Conservation (phyloP, 257 asterid species). For the Eucommia ulmoides region DNA sequence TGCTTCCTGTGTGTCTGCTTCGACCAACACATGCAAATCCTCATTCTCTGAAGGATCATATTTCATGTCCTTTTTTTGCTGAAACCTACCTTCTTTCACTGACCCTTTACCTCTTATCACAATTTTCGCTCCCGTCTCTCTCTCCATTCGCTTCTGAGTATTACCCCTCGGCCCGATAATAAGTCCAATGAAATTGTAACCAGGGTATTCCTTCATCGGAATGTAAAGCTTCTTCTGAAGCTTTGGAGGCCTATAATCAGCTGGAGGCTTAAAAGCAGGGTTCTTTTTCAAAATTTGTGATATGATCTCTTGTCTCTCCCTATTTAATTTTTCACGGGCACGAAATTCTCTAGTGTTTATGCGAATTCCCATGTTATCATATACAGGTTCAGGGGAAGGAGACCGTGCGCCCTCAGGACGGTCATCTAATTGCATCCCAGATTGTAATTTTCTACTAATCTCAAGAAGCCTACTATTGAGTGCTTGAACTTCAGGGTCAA, state of each 20-base stretch:
- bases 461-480: slow-evolving; percentile 75
- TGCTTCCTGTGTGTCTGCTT: slow-evolving; percentile 88
- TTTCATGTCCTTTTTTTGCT: slow-evolving; percentile 79
- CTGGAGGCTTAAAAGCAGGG: slow-evolving; percentile 92
- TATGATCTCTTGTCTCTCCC: slow-evolving; percentile 89
- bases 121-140: slow-evolving; percentile 93
- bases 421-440: slow-evolving; percentile 79
- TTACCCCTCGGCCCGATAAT: slow-evolving; percentile 94
- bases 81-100: slow-evolving; percentile 85
- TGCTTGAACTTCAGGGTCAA: slow-evolving; percentile 81
- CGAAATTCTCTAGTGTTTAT: slow-evolving; percentile 92
- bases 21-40: slow-evolving; percentile 90
- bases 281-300: slow-evolving; percentile 79
- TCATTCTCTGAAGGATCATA: slow-evolving; percentile 84
- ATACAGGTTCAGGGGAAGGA: slow-evolving; percentile 93
- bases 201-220: slow-evolving; percentile 93
- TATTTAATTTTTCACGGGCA: slow-evolving; percentile 70
- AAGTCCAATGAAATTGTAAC: slow-evolving; percentile 84
- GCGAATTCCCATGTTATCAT: slow-evolving; percentile 81
- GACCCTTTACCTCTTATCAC: slow-evolving; percentile 97
- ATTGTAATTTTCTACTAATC: slow-evolving; percentile 77
- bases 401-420: slow-evolving; percentile 89
- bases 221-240: slow-evolving; percentile 84
- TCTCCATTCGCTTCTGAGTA: slow-evolving; percentile 95
- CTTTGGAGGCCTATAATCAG: slow-evolving; percentile 97